A percentile compares a stretch with the other conserved stretches of the same genome.
phyloP scores from a whole-genome alignment of 2,329 filamentous ascomycete genomes.

The Rhynchosporium agropyri region DNA sequence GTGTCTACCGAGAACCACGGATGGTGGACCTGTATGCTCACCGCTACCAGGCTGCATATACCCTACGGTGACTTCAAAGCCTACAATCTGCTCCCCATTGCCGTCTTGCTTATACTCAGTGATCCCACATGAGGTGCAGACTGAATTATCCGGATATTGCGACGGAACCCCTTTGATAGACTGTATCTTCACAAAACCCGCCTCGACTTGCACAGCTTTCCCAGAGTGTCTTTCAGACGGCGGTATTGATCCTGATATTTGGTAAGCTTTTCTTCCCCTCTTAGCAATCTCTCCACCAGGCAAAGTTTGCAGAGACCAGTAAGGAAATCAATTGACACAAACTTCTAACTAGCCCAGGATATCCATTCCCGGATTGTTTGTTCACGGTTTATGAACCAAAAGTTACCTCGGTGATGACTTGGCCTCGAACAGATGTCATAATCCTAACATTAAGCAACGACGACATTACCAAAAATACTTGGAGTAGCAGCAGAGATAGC shows the following conservation, averaged over 20 bases:
- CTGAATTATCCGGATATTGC: background rate
- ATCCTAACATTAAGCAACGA: conserved; percentile 4
- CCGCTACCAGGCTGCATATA: background rate
- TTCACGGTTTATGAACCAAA: conserved; percentile 7
- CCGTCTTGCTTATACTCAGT: background rate
- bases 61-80: background rate
- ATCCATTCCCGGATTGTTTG: conserved; percentile 5
- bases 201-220: background rate
- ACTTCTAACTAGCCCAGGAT: background rate
- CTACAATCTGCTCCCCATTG: background rate
- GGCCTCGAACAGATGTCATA: background rate
- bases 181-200: background rate
- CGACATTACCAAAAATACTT: background rate
- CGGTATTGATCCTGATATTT: background rate
- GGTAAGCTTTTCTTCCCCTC: background rate
- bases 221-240: background rate
- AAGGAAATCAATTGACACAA: background rate
- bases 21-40: conserved; percentile 2
- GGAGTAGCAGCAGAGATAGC: background rate
- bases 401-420: conserved; percentile 8
- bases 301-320: background rate
- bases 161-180: background rate
- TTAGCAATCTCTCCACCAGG: background rate
- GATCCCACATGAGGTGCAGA: background rate
- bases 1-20: background rate